A percentile compares a stretch with the other conserved stretches of the same genome.
Conservation (phyloP, 2,329 filamentous ascomycete species). For the Chalaropsis thielavioides region DNA sequence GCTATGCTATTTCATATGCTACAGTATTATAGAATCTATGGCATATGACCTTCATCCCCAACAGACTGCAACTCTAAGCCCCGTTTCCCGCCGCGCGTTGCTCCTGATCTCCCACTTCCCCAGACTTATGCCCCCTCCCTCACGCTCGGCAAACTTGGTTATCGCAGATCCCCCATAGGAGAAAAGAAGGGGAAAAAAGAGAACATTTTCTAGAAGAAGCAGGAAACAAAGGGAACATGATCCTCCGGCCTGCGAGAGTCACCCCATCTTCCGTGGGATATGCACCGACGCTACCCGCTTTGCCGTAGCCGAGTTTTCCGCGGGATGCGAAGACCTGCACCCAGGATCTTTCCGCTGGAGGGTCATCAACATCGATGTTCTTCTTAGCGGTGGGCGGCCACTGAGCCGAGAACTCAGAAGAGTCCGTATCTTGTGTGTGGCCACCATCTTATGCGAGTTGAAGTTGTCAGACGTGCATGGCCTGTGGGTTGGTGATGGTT, state of each 20-base stretch:
- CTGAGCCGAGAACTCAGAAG: background rate
- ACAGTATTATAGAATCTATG: background rate
- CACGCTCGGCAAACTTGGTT: background rate
- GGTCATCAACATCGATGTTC: too few relatives aligned
- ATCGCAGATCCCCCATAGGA: background rate
- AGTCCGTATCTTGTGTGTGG: background rate
- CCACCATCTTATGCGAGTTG: background rate
- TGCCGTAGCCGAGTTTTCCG: background rate
- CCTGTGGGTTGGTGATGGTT: too few relatives aligned
- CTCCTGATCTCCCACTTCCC: background rate
- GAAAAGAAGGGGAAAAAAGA: background rate
- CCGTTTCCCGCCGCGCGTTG: background rate
- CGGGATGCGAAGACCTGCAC: background rate
- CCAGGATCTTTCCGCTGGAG: too few relatives aligned
- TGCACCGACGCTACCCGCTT: background rate
- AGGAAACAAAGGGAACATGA: background rate
- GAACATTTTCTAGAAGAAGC: background rate
- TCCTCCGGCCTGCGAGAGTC: background rate
- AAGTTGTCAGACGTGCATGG: background rate
- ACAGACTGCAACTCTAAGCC: background rate
- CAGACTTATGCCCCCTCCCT: background rate
- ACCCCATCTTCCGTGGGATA: background rate
- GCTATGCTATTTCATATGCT: background rate
- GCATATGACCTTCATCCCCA: background rate
- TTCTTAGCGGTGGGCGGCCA: too few relatives aligned